A percentile compares a stretch with the other conserved stretches of the same genome.
These are phyloP conservation scores for Penicillium tannophilum DNA, from an alignment of 495 filamentous ascomycete genomes.

Conservation along the genomic window DNA sequence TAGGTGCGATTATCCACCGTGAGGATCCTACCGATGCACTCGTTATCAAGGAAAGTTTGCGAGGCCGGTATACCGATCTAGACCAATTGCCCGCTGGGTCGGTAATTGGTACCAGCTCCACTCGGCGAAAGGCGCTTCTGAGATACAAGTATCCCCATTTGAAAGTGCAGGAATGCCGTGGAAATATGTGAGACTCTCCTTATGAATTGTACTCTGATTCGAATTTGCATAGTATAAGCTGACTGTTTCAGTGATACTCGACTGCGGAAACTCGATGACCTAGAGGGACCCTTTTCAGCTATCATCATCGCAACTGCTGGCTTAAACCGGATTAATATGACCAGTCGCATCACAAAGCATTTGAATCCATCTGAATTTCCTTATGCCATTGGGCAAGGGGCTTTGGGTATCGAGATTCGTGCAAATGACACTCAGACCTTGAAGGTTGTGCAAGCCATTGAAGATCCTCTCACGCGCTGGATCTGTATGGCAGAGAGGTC, in stretches of 20 bases:
- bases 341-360: constrained; percentile 12
- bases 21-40: constrained; percentile 16
- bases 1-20: constrained; percentile 15
- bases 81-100: constrained; percentile 12
- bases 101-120: constrained; percentile 14
- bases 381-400: constrained; percentile 15
- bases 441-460: constrained; percentile 9
- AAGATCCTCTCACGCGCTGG: constrained; percentile 13
- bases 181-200: constrained; percentile 11
- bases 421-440: constrained; percentile 4
- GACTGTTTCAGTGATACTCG: constrained; percentile 9
- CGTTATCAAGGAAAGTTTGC: constrained; percentile 8
- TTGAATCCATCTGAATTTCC: constrained; percentile 11
- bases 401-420: constrained; percentile 13
- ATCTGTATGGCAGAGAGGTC: constrained; percentile 15
- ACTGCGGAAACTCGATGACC: constrained; percentile 13
- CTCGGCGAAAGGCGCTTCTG: constrained; percentile 12
- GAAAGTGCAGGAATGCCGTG: constrained; percentile 11
- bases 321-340: constrained; percentile 13
- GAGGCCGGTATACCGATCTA: constrained; percentile 3
- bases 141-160: constrained; percentile 15
- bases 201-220: neutral
- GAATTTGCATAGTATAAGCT: neutral
- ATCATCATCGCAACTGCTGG: constrained; percentile 16
- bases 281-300: constrained; percentile 9